Conservation (phyloP, 2,329 filamentous ascomycete species). For the Penicillium janthinellum region DNA sequence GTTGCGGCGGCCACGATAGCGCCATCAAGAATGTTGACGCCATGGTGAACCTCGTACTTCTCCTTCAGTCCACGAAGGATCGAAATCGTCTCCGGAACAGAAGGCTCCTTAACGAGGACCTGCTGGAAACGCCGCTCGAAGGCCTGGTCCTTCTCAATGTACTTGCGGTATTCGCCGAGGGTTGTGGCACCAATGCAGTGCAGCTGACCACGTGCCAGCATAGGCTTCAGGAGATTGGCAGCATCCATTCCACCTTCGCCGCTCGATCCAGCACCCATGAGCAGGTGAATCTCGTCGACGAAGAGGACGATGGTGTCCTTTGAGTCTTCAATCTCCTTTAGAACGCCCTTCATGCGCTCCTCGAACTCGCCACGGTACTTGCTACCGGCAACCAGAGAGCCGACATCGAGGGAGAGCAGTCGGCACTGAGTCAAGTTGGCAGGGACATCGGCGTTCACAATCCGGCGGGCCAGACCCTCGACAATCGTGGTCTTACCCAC, state of each 20-base stretch:
- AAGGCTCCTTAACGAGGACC: slow-evolving; percentile 92
- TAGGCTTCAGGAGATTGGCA: slow-evolving; percentile 95
- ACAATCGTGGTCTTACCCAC: slow-evolving; percentile 98
- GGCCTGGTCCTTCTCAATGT: slow-evolving; percentile 97
- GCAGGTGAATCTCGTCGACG: slow-evolving; percentile 96
- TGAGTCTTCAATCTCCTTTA: slow-evolving; percentile 93
- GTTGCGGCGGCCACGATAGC: slow-evolving; percentile 91
- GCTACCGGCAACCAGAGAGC: slow-evolving; percentile 91
- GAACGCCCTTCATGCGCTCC: slow-evolving; percentile 97
- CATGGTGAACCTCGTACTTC: slow-evolving; percentile 96
- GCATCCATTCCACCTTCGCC: slow-evolving; percentile 99
- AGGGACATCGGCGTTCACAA: slow-evolving; percentile 94
- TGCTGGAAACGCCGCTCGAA: slow-evolving; percentile 99
- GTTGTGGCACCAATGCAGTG: slow-evolving; percentile 99
- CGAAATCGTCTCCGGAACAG: slow-evolving; percentile 85
- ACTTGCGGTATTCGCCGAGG: slow-evolving; percentile 92
- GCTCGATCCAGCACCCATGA: slow-evolving; percentile 94
- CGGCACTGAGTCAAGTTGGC: slow-evolving; percentile 93
- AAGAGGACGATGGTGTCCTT: slow-evolving; percentile 98
- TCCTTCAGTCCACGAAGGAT: slow-evolving; percentile 98
- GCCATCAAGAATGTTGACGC: slow-evolving; percentile 92
- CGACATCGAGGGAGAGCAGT: slow-evolving; percentile 91
- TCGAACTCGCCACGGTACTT: slow-evolving; percentile 99
- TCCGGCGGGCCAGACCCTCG: slow-evolving; percentile 90
- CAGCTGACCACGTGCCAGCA: slow-evolving; percentile 93